These are phyloP conservation scores for Coniferiporia weirii DNA, from an alignment of 1,284 basidiomycete species.

Conservation along the genomic window DNA sequence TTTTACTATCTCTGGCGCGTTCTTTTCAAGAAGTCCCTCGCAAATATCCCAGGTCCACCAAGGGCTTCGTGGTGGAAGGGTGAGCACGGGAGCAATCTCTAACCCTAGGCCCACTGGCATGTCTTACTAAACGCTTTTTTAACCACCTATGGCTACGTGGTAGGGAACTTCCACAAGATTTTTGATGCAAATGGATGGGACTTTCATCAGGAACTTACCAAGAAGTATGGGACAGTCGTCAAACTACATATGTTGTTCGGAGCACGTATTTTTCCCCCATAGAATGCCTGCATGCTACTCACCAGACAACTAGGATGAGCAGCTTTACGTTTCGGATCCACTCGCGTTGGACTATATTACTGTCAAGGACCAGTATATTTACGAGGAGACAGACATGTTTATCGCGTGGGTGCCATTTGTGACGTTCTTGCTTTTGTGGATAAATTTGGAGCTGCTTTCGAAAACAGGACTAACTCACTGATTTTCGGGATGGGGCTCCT, in stretches of 20 bases:
- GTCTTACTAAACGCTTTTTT: background rate
- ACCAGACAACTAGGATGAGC: conserved; percentile 9
- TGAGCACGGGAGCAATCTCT: background rate
- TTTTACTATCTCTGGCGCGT: too few species aligned
- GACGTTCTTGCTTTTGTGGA: background rate
- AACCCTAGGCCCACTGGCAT: background rate
- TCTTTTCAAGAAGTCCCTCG: background rate
- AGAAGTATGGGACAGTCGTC: conserved; percentile 21
- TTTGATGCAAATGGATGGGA: conserved; percentile 22
- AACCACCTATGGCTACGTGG: background rate
- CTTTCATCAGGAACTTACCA: conserved; percentile 20
- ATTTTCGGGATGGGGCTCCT: conserved; percentile 21
- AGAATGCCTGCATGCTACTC: background rate
- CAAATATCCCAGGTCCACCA: conserved; percentile 24
- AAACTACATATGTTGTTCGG: conserved; percentile 23
- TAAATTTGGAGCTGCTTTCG: background rate
- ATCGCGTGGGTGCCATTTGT: conserved; percentile 19
- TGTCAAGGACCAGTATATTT: conserved; percentile 29
- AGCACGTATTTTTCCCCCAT: conserved; percentile 15
- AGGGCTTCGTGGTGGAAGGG: conserved; percentile 19
- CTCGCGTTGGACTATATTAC: conserved; percentile 28
- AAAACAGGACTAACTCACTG: background rate
- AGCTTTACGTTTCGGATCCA: conserved; percentile 21
- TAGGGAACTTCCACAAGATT: conserved; percentile 16
- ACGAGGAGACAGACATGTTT: conserved; percentile 24